A percentile compares a stretch with the other conserved stretches of the same genome.
phyloP scores from a whole-genome alignment of 768 basidiomycete species.

The Ramaria sp. region DNA sequence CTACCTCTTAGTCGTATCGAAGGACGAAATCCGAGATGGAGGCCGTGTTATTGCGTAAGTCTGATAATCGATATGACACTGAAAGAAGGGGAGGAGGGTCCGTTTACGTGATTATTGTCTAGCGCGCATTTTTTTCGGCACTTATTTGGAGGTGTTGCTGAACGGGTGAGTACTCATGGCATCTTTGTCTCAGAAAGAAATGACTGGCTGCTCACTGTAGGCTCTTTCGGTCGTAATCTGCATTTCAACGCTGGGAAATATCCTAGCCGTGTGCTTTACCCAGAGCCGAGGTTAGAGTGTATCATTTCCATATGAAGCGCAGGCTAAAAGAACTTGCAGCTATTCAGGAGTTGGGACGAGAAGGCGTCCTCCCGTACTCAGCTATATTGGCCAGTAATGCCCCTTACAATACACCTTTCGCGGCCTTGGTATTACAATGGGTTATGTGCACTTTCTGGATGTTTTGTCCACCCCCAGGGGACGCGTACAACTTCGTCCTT shows the following conservation, averaged over 20 bases:
- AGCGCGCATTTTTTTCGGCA: constrained; percentile 69
- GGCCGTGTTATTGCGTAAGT: constrained; percentile 59
- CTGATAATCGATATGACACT: neutral
- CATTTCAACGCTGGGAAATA: constrained; percentile 53
- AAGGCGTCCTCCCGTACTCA: constrained; percentile 58
- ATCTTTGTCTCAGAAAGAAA: neutral
- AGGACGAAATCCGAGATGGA: constrained; percentile 54
- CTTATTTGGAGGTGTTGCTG: constrained; percentile 52
- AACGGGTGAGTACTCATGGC: constrained; percentile 32
- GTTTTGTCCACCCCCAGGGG: constrained; percentile 52
- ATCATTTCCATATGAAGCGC: constrained; percentile 1
- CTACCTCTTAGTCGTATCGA: constrained; percentile 66
- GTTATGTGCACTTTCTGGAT: constrained; percentile 45
- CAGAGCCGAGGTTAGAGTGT: constrained; percentile 47
- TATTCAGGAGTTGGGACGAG: constrained; percentile 63
- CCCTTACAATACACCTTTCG: constrained; percentile 57
- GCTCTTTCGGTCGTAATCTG: constrained; percentile 51
- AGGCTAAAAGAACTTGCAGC: constrained; percentile 28
- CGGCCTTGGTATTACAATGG: constrained; percentile 55
- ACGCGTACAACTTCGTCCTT: constrained; percentile 63
- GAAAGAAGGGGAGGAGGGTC: neutral
- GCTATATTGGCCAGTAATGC: constrained; percentile 60
- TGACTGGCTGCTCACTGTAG: constrained; percentile 21
- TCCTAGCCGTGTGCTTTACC: constrained; percentile 51
- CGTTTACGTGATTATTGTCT: neutral